Conservation (phyloP, 495 filamentous ascomycete species). For the Xylaria nigripes region DNA sequence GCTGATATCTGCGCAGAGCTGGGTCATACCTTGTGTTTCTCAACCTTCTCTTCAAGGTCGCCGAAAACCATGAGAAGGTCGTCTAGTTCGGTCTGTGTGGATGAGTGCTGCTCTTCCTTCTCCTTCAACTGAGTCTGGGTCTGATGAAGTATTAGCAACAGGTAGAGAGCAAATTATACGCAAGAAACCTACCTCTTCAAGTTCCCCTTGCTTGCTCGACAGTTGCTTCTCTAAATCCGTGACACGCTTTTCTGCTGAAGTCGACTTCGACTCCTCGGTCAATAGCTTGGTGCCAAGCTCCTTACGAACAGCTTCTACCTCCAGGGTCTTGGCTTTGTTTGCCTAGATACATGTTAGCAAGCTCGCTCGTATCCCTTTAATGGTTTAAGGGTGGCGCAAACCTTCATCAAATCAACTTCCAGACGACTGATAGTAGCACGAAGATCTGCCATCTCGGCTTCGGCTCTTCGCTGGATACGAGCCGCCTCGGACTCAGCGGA, state of each 20-base stretch:
- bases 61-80: constrained; percentile 80
- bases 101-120: constrained; percentile 57
- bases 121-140: constrained; percentile 32
- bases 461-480: constrained; percentile 31
- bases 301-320: constrained; percentile 50
- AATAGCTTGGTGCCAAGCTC: constrained; percentile 42
- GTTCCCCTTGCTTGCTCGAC: constrained; percentile 18
- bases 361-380: background rate
- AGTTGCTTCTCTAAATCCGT: constrained; percentile 22
- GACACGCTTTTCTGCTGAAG: constrained; percentile 10
- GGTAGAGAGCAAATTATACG: constrained; percentile 4
- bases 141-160: constrained; percentile 14
- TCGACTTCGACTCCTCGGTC: constrained; percentile 34
- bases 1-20: background rate
- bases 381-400: constrained; percentile 23
- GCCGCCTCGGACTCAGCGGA: constrained; percentile 34
- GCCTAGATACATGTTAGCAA: constrained; percentile 25
- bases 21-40: constrained; percentile 61
- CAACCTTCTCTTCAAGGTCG: constrained; percentile 80
- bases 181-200: constrained; percentile 21
- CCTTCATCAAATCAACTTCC: constrained; percentile 53
- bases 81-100: constrained; percentile 64
- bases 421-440: constrained; percentile 50
- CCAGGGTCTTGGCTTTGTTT: constrained; percentile 47
- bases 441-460: constrained; percentile 56